Conservation (phyloP, 352 stramenopile species). For the Phytophthora colocasiae region DNA sequence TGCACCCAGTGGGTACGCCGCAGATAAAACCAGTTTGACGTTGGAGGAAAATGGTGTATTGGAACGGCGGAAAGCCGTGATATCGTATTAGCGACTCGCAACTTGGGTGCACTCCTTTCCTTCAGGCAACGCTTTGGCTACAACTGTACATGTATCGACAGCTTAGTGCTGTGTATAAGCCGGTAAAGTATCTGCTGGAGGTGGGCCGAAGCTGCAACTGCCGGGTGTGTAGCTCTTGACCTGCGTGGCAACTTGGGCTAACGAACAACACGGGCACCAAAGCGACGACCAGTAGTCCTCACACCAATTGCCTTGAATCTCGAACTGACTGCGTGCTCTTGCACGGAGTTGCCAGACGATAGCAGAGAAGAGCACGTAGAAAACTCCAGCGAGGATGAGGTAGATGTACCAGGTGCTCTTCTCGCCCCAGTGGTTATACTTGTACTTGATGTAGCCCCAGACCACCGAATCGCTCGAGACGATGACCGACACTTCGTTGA, state of each 20-base stretch:
- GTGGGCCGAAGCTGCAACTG: conserved; percentile 40
- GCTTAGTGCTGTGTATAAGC: conserved; percentile 26
- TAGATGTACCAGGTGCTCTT: conserved; percentile 37
- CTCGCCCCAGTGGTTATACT: conserved; percentile 37
- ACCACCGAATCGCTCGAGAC: conserved; percentile 28
- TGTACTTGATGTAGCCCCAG: conserved; percentile 41
- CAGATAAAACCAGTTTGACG: not conserved
- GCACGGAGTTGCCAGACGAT: conserved; percentile 33
- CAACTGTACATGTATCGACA: not conserved
- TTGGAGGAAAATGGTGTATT: not conserved
- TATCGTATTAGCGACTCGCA: not conserved
- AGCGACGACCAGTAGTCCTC: conserved; percentile 37
- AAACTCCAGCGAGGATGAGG: conserved; percentile 23
- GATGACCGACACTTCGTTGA: conserved; percentile 33
- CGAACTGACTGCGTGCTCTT: conserved; percentile 14
- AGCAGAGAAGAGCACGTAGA: conserved; percentile 34
- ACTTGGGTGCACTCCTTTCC: conserved; percentile 10
- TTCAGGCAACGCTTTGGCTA: not conserved
- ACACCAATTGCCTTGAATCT: conserved; percentile 26
- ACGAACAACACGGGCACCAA: conserved; percentile 39
- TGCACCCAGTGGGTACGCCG: conserved; percentile 1
- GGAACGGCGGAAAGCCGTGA: not conserved
- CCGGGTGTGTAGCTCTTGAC: conserved; percentile 50
- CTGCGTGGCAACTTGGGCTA: conserved; percentile 58
- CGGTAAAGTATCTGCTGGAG: conserved; percentile 34